Evolutionary conservation across 176 grass and related monocot genomes (phyloP), one percentile per base, ranked within the genome.

Genomic region (Alloteropsis semialata): DNA sequence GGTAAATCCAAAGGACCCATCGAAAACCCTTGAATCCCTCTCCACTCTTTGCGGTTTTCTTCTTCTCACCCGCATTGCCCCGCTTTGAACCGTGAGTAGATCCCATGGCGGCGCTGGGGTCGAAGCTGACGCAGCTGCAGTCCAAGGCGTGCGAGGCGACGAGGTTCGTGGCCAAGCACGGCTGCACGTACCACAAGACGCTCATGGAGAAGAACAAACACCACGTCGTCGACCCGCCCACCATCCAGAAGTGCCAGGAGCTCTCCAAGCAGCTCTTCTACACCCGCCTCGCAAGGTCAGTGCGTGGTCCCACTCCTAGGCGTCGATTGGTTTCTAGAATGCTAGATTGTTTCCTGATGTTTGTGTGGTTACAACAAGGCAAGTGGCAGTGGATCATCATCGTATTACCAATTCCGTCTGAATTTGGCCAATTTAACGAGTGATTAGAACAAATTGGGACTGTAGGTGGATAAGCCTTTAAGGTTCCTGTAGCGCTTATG

Each of bases 201-300:
- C 75, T 95, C 39, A 80, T 95, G 92, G 89, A 90, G 89, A 90
- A 86, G 88, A 95, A 98, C 91, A 93, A 90, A 73, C 86, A 88
- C 55, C 78, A 90, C 49, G 78, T 98, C 17, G 82, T 92, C 51
- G 66, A 93, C 55, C 92, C 89, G 39, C 91, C 96, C 16, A 93
- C 89, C 57, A 38, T 90, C 38, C 67, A 93, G 5, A 93, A 84
- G 73, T 98, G 96, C 77, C 83, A 86, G 66, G 91, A 98, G 71
- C 92, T 96, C 69, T 98, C 91, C 45, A 98, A 98, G 80, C 84
- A 96, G 77, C 96, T 98, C 46, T 98, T 95, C 82, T 98, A 98
- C 89, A 98, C 96, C 42, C 85, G 96, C 21, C 87, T 98, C 72
- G 87, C 84, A 11, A 98, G 92, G 92, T 95, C 46, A 18, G 78